These are phyloP conservation scores for Cadophora luteo-olivacea DNA, from an alignment of 2,329 filamentous ascomycete species.

Conservation along the genomic window DNA sequence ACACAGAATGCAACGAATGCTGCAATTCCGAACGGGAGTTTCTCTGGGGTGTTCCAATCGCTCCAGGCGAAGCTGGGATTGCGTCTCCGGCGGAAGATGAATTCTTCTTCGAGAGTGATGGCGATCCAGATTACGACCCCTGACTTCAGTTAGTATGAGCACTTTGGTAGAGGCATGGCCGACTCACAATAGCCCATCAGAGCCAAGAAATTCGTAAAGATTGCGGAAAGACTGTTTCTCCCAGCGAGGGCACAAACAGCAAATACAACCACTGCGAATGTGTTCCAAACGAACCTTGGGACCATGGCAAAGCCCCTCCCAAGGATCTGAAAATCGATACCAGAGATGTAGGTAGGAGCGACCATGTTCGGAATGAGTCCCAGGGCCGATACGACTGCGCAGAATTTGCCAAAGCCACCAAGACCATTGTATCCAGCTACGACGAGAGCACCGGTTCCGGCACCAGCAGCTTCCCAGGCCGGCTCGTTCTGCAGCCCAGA, in stretches of 20 bases:
- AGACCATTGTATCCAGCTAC: conserved; percentile 66
- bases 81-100: conserved; percentile 60
- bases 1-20: conserved; percentile 66
- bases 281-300: conserved; percentile 70
- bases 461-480: conserved; percentile 63
- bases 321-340: conserved; percentile 72
- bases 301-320: conserved; percentile 62
- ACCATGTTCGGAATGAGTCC: conserved; percentile 71
- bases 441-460: conserved; percentile 68
- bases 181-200: conserved; percentile 71
- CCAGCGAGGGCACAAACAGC: conserved; percentile 70
- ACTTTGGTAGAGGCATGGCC: neutral
- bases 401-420: conserved; percentile 69
- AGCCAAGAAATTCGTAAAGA: conserved; percentile 73
- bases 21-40: conserved; percentile 67
- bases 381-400: conserved; percentile 67
- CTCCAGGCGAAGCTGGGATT: conserved; percentile 61
- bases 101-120: conserved; percentile 66
- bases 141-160: neutral
- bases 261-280: conserved; percentile 65
- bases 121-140: conserved; percentile 67
- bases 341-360: conserved; percentile 67
- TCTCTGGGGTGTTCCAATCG: conserved; percentile 63
- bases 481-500: conserved; percentile 59
- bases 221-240: conserved; percentile 63